Evolutionary conservation across 228 moss, liverwort and hornwort species (phyloP).

Genomic region (Sphagnum fallax): DNA sequence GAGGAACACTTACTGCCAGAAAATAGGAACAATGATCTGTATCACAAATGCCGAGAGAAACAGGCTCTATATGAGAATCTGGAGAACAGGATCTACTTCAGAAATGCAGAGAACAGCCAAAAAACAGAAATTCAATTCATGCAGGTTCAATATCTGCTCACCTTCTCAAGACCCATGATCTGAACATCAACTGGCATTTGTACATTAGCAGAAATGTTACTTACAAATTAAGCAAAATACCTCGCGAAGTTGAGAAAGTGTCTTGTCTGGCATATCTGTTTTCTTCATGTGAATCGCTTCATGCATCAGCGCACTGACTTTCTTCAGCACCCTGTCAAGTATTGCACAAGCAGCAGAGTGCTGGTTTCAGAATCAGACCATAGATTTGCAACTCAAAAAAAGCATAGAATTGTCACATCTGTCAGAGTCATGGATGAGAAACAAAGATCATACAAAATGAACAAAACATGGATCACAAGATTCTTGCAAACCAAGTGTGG

Average conservation of each 20-base stretch:
- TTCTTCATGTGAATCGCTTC: conserved; percentile 88
- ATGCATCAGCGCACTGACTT: conserved; percentile 78
- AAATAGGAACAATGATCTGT: too few relatives aligned
- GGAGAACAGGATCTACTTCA: too few relatives aligned
- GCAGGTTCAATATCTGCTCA: too few relatives aligned
- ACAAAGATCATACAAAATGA: background rate
- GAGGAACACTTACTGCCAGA: too few relatives aligned
- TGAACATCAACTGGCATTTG: too few relatives aligned
- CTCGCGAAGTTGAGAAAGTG: conserved; percentile 75
- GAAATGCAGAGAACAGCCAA: too few relatives aligned
- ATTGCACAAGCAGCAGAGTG: background rate
- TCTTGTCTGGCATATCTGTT: conserved; percentile 72
- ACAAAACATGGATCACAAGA: conserved; percentile 1
- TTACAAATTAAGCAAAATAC: conserved; percentile 13
- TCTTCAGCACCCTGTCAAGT: conserved; percentile 60
- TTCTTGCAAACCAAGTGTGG: background rate
- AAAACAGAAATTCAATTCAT: too few relatives aligned
- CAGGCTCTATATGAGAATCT: too few relatives aligned
- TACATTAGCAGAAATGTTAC: too few relatives aligned
- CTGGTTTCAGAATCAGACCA: background rate
- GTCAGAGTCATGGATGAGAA: background rate
- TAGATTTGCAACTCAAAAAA: background rate
- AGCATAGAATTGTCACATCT: background rate
- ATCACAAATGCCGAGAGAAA: too few relatives aligned
- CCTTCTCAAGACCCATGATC: too few relatives aligned